phyloP scores from a whole-genome alignment of 225 moss, liverwort and hornwort species.

The Takakia lepidozioides region DNA sequence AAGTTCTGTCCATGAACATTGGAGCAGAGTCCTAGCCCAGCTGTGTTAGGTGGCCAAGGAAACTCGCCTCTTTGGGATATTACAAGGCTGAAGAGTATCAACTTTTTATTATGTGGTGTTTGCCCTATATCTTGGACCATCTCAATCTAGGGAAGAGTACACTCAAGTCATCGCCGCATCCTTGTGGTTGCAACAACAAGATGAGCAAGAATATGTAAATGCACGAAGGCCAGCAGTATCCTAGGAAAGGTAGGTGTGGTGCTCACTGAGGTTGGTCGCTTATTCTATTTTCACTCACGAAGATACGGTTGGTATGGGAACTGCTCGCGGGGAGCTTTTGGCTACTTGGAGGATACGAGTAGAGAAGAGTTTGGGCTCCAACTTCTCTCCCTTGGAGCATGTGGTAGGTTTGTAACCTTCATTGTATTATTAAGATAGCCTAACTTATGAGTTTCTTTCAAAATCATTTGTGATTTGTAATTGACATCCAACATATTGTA shows the following conservation, averaged over 20 bases:
- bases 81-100: background rate
- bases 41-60: background rate
- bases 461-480: background rate
- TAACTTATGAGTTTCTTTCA: too few relatives aligned
- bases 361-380: background rate
- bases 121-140: background rate
- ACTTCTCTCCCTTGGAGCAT: background rate
- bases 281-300: background rate
- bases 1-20: too few relatives aligned
- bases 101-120: background rate
- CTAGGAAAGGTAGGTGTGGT: background rate
- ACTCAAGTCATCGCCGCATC: too few relatives aligned
- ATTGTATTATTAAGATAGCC: too few relatives aligned
- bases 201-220: too few relatives aligned
- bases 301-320: background rate
- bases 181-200: too few relatives aligned
- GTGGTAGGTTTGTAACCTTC: background rate
- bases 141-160: background rate
- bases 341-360: background rate
- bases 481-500: too few relatives aligned
- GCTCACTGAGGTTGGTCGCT: background rate
- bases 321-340: background rate
- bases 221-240: too few relatives aligned
- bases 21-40: too few relatives aligned
- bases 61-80: background rate